Conservation (phyloP, 2,329 filamentous ascomycete genomes). For the Calonectria pauciramosa region DNA sequence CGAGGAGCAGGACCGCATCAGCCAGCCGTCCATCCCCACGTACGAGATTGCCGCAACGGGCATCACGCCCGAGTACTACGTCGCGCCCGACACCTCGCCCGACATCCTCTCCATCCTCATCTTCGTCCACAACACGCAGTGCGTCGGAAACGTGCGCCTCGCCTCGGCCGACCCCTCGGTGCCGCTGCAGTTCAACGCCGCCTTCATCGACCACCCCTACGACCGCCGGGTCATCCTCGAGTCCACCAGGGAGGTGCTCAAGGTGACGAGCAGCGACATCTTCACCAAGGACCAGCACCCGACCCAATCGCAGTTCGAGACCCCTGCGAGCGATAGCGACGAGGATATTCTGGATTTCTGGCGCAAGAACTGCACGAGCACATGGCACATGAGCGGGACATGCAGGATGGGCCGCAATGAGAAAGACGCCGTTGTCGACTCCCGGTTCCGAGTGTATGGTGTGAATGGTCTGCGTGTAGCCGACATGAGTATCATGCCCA, state of each 20-base stretch:
- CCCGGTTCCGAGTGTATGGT: slow-evolving; percentile 61
- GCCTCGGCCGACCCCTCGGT: slow-evolving; percentile 22
- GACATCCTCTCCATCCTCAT: slow-evolving; percentile 28
- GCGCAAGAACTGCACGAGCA: slow-evolving; percentile 31
- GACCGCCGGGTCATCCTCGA: slow-evolving; percentile 32
- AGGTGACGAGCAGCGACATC: slow-evolving; percentile 18
- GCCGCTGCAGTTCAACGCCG: slow-evolving; percentile 28
- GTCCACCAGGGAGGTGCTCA: slow-evolving; percentile 30
- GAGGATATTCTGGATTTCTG: slow-evolving; percentile 36
- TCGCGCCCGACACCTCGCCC: slow-evolving; percentile 23
- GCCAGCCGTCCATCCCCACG: slow-evolving; percentile 26
- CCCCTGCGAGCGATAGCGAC: slow-evolving; percentile 28
- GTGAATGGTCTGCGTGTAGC: slow-evolving; percentile 63
- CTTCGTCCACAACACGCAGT: slow-evolving; percentile 33
- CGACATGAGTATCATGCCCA: slow-evolving; percentile 66
- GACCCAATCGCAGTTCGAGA: slow-evolving; percentile 18
- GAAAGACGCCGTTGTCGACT: slow-evolving; percentile 35
- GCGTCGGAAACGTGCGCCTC: slow-evolving; percentile 23
- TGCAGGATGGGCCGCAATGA: slow-evolving; percentile 26
- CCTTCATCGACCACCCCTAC: slow-evolving; percentile 31
- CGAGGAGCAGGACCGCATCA: slow-evolving; percentile 15
- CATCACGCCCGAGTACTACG: slow-evolving; percentile 32
- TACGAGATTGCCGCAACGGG: slow-evolving; percentile 29
- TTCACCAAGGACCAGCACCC: slow-evolving; percentile 31
- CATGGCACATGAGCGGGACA: slow-evolving; percentile 37